Evolutionary conservation across 2,329 filamentous ascomycete genomes (phyloP).

Genomic region (Clonostachys sp.): DNA sequence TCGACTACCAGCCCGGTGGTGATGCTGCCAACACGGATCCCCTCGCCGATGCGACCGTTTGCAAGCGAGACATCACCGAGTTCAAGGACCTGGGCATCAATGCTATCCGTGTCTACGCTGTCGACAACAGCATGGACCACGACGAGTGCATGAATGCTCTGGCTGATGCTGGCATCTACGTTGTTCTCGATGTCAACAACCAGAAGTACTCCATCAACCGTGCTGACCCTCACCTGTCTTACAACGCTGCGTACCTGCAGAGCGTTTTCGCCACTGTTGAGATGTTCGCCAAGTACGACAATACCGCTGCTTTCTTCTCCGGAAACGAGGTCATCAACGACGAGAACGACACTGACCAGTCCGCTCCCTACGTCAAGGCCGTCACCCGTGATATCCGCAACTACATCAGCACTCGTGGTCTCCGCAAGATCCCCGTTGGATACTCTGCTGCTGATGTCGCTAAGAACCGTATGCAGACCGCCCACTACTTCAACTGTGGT

Average conservation of each 20-base stretch:
- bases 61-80: slow-evolving; percentile 73
- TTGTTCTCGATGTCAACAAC: slow-evolving; percentile 88
- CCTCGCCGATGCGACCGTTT: slow-evolving; percentile 73
- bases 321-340: slow-evolving; percentile 79
- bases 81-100: slow-evolving; percentile 88
- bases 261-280: slow-evolving; percentile 85
- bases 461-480: slow-evolving; percentile 81
- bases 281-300: slow-evolving; percentile 75
- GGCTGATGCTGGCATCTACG: slow-evolving; percentile 83
- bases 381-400: slow-evolving; percentile 73
- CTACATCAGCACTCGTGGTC: slow-evolving; percentile 58
- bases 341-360: slow-evolving; percentile 52
- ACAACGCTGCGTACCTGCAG: slow-evolving; percentile 83
- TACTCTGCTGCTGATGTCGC: slow-evolving; percentile 79
- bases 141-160: slow-evolving; percentile 80
- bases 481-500: slow-evolving; percentile 91
- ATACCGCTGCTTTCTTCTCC: slow-evolving; percentile 83
- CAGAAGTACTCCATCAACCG: slow-evolving; percentile 86
- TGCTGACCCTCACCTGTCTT: slow-evolving; percentile 67
- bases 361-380: slow-evolving; percentile 74
- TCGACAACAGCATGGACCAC: slow-evolving; percentile 81
- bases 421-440: slow-evolving; percentile 68
- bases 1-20: slow-evolving; percentile 61
- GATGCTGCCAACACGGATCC: slow-evolving; percentile 61
- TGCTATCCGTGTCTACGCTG: slow-evolving; percentile 86